phyloP scores from a whole-genome alignment of 768 basidiomycete species.

The Daedaleopsis nitida region DNA sequence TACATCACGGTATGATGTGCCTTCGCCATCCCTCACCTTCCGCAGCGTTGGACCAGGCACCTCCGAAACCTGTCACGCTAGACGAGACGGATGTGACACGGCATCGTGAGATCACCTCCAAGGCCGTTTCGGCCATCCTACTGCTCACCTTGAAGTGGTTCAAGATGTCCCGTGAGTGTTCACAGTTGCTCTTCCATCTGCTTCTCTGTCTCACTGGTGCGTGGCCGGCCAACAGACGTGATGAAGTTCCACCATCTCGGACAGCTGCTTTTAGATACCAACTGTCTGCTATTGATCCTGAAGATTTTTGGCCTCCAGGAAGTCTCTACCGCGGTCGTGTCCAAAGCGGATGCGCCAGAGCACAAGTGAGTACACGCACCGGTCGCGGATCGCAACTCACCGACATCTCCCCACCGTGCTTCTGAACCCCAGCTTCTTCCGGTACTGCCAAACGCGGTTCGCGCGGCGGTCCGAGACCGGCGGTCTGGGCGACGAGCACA shows the following conservation, averaged over 20 bases:
- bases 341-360: conserved; percentile 85
- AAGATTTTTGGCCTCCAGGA: conserved; percentile 99
- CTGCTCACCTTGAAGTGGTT: conserved; percentile 95
- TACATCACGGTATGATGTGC: not conserved
- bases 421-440: conserved; percentile 79
- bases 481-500: conserved; percentile 61
- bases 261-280: conserved; percentile 93
- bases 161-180: conserved; percentile 89
- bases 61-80: conserved; percentile 68
- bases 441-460: conserved; percentile 82
- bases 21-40: not conserved
- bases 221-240: conserved; percentile 59
- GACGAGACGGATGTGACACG: conserved; percentile 93
- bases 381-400: not conserved
- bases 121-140: conserved; percentile 94
- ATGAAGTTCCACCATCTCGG: conserved; percentile 99
- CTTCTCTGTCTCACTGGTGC: not conserved
- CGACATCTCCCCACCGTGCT: conserved; percentile 5
- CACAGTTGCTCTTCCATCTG: not conserved
- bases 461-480: conserved; percentile 62
- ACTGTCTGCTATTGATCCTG: conserved; percentile 88
- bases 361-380: conserved; percentile 60
- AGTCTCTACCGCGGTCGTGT: conserved; percentile 78
- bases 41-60: conserved; percentile 62
- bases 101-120: conserved; percentile 96